These are phyloP conservation scores for Pilatotrama ljubarskyi DNA, from an alignment of 768 basidiomycete species.

Conservation along the genomic window DNA sequence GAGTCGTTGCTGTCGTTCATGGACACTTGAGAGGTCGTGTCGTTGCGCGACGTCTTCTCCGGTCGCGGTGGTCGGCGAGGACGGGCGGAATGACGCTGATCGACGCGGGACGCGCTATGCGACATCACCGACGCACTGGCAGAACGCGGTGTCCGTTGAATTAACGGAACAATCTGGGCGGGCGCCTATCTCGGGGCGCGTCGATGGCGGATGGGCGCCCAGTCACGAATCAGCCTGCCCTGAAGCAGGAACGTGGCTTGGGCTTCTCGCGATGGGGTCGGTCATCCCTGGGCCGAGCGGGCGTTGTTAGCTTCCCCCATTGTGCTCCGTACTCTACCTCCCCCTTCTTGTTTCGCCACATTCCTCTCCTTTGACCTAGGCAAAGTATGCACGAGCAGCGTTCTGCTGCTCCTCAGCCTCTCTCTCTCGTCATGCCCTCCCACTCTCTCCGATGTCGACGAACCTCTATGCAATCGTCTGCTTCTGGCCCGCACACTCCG, in stretches of 20 bases:
- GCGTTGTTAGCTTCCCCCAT: constrained; percentile 25
- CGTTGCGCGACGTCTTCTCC: background rate
- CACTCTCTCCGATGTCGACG: constrained; percentile 52
- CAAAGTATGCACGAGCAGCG: constrained; percentile 42
- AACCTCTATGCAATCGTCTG: constrained; percentile 50
- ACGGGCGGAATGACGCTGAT: background rate
- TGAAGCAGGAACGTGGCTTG: constrained; percentile 21
- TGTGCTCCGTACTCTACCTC: constrained; percentile 27
- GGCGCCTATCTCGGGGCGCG: constrained; percentile 18
- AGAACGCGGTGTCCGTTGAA: background rate
- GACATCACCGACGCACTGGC: constrained; percentile 9
- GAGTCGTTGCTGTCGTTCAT: no score
- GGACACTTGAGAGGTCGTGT: no score
- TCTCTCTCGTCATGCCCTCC: constrained; percentile 64
- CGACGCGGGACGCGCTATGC: constrained; percentile 5
- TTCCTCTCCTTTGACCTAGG: constrained; percentile 24
- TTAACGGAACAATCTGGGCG: constrained; percentile 19
- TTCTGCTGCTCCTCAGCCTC: constrained; percentile 49
- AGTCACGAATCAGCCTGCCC: constrained; percentile 20
- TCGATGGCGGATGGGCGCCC: background rate
- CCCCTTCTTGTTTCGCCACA: constrained; percentile 14
- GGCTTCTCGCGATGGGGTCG: constrained; percentile 21
- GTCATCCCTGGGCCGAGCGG: constrained; percentile 3
- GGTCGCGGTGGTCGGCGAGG: background rate
- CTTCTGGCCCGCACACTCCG: constrained; percentile 55